Percentiles rank a stretch among this genome's conserved stretches.
Evolutionary conservation across 2,329 filamentous ascomycete species (phyloP).

Genomic region (Colletotrichum falcatum): DNA sequence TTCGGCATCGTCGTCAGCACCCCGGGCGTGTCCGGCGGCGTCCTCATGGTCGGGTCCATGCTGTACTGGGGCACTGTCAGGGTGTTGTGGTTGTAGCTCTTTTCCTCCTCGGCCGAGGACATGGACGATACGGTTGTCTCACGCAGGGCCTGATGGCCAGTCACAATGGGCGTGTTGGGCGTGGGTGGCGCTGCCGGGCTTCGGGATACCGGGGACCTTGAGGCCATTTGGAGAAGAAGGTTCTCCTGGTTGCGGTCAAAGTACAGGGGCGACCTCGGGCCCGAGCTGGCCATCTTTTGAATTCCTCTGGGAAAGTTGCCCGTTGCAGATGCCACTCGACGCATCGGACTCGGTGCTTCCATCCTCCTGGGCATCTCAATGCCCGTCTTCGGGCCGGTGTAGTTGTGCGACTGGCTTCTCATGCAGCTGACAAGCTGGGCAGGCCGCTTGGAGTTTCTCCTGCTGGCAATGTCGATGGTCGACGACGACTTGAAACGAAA

Average conservation of each 20-base stretch:
- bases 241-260: constrained; percentile 60
- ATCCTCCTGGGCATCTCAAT: constrained; percentile 59
- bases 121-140: constrained; percentile 56
- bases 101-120: constrained; percentile 54
- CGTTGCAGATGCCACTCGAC: constrained; percentile 65
- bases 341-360: constrained; percentile 62
- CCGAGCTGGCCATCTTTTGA: constrained; percentile 52
- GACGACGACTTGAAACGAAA: constrained; percentile 62
- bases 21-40: constrained; percentile 66
- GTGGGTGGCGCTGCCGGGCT: constrained; percentile 61
- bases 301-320: constrained; percentile 56
- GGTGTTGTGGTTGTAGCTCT: constrained; percentile 42
- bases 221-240: constrained; percentile 53
- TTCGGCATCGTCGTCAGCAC: constrained; percentile 56
- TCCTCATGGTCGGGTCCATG: constrained; percentile 60
- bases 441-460: constrained; percentile 63
- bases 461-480: constrained; percentile 65
- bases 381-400: constrained; percentile 57
- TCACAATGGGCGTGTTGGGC: constrained; percentile 60
- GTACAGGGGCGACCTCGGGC: constrained; percentile 57
- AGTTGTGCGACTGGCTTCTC: constrained; percentile 56
- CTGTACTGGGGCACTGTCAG: constrained; percentile 46
- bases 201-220: constrained; percentile 57
- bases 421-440: constrained; percentile 61
- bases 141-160: constrained; percentile 52